phyloP scores from a whole-genome alignment of 2,329 filamentous ascomycete species.

The Escovopsis sp. region DNA sequence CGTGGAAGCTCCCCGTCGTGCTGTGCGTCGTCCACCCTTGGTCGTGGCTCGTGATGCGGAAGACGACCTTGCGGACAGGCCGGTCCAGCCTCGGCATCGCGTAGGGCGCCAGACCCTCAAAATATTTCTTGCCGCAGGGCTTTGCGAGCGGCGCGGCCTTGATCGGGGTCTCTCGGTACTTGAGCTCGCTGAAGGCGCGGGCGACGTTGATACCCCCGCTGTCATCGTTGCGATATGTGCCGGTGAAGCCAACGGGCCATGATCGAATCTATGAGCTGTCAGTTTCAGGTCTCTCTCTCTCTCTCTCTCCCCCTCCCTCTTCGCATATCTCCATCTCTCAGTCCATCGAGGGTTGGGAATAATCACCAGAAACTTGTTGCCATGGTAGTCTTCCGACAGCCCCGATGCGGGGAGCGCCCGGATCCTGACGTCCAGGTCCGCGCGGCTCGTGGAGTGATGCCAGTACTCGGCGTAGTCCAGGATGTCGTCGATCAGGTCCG shows the following conservation, averaged over 20 bases:
- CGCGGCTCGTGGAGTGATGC: constrained; percentile 30
- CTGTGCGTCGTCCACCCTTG: constrained; percentile 37
- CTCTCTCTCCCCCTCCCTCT: too few relatives aligned
- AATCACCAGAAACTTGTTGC: constrained; percentile 1
- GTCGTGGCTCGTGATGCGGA: constrained; percentile 40
- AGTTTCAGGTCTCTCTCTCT: not conserved
- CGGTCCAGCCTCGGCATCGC: constrained; percentile 25
- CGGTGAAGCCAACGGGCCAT: constrained; percentile 2
- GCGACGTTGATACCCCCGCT: too few relatives aligned
- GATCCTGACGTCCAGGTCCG: constrained; percentile 9
- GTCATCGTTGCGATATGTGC: not conserved
- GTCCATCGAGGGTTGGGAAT: not conserved
- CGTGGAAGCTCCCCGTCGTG: constrained; percentile 12
- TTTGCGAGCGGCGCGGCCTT: not conserved
- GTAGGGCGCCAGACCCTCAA: constrained; percentile 20
- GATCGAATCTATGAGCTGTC: constrained; percentile 1
- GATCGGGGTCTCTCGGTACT: not conserved
- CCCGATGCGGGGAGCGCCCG: not conserved
- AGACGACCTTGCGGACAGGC: constrained; percentile 48
- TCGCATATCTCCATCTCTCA: too few relatives aligned
- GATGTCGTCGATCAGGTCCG: constrained; percentile 40
- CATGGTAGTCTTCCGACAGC: not conserved
- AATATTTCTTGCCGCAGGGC: constrained; percentile 12
- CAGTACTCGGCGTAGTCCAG: constrained; percentile 50
- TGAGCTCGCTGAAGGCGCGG: too few relatives aligned